Evolutionary conservation across 73 alveolate species (phyloP), one percentile per base, ranked within the genome.

Genomic region (Stentor roeselii): DNA sequence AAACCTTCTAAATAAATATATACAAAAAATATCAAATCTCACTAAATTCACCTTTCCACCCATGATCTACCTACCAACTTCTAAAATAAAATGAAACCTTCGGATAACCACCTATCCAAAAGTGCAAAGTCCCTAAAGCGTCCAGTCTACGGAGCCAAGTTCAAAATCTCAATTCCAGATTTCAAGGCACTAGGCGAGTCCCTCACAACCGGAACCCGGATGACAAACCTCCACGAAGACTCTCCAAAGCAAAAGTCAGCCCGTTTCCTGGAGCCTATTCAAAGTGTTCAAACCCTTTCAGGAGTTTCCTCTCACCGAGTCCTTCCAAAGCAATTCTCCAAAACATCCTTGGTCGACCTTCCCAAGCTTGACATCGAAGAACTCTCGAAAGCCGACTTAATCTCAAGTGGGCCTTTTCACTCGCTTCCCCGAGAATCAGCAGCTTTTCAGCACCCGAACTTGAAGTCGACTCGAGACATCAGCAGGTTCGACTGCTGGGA

Each of bases 401-500:
- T n/a, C n/a, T n/a, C n/a, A n/a, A n/a, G n/a, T n/a, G n/a, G n/a
- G n/a, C n/a, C n/a, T n/a, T n/a, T n/a, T n/a, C 67, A 50, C 21
- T 50, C 67, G 21, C 6, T 67, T 21, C 80, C 11, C 27, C 37
- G 80, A 67, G 80, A 67, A 67, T 30, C n/a, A 1, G 80, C 80
- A 15, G 21, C 21, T 27, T 67, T 67, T 34, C 41, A 67, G 34
- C n/a, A 67, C 80, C 80, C 80, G 11, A 32, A 67, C 34, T 34
- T 67, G 14, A n/a, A 67, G 34, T 67, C 80, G 34, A 67, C 80
- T 36, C 91, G 92, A 78, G 92, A 89, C 60, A 83, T 95, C 60
- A 92, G 97, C 59, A 90, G 97, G 86, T 95, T 90, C 84, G 99
- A 95, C 82, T 90, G 97, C 50, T 95, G 97, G 97, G 98, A 93